A percentile compares a stretch with the other conserved stretches of the same genome.
phyloP scores from a whole-genome alignment of 352 stramenopile genomes.

The Pythium vanterpoolii region DNA sequence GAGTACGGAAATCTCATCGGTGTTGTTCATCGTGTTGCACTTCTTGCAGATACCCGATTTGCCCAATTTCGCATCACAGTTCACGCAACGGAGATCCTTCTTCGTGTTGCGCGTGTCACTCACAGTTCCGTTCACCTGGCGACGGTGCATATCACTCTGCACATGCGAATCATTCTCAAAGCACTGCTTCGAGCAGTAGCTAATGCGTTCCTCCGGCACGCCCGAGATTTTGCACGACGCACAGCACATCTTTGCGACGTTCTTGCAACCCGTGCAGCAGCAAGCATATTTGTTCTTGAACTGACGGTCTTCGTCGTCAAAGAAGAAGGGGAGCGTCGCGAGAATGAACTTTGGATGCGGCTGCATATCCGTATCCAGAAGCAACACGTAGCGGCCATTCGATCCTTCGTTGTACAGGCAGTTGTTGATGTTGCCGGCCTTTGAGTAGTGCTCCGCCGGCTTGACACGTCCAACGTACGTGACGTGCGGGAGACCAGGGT shows the following conservation, averaged over 20 bases:
- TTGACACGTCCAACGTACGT: conserved; percentile 81
- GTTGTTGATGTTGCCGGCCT: conserved; percentile 91
- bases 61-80: conserved; percentile 67
- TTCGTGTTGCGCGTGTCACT: conserved; percentile 69
- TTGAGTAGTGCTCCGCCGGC: conserved; percentile 68
- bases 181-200: conserved; percentile 85
- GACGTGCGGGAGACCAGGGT: conserved; percentile 75
- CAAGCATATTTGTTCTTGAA: conserved; percentile 79
- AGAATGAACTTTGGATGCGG: conserved; percentile 82
- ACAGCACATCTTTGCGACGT: conserved; percentile 83
- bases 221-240: conserved; percentile 82
- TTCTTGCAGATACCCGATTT: conserved; percentile 75
- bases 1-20: conserved; percentile 50
- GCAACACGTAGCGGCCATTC: conserved; percentile 71
- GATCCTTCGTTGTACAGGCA: conserved; percentile 85
- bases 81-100: conserved; percentile 73
- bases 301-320: conserved; percentile 78
- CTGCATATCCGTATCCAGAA: conserved; percentile 87
- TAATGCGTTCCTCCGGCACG: conserved; percentile 82
- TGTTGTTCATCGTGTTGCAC: conserved; percentile 65
- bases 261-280: conserved; percentile 69
- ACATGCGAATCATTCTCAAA: conserved; percentile 85
- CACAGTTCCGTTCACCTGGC: conserved; percentile 78
- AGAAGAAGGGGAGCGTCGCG: conserved; percentile 83
- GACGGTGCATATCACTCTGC: conserved; percentile 70